These are phyloP conservation scores for Paramarasmius palmivorus DNA, from an alignment of 1,284 basidiomycete genomes.

Conservation along the genomic window DNA sequence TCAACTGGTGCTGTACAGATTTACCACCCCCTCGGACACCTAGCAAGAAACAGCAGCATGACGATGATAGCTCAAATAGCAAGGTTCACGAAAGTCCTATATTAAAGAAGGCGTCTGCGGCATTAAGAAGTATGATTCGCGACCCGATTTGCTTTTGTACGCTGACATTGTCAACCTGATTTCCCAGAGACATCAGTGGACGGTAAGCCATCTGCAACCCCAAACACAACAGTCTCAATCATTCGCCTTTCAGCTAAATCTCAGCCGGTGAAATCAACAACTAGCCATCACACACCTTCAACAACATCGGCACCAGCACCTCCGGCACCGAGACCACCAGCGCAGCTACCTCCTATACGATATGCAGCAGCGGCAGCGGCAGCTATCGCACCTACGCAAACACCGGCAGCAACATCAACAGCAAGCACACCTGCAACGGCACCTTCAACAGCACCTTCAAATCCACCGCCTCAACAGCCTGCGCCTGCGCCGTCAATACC, in stretches of 20 bases:
- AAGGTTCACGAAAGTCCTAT: constrained; percentile 78
- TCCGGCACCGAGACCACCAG: constrained; percentile 28
- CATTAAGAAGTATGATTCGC: constrained; percentile 61
- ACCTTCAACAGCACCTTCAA: constrained; percentile 32
- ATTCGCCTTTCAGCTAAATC: constrained; percentile 56
- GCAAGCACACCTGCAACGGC: constrained; percentile 32
- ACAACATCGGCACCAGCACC: constrained; percentile 25
- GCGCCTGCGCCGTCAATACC: constrained; percentile 38
- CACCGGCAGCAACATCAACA: constrained; percentile 25
- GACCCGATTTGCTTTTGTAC: constrained; percentile 17
- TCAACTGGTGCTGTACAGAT: constrained; percentile 24
- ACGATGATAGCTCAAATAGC: constrained; percentile 73
- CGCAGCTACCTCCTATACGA: constrained; percentile 59
- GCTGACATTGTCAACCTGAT: constrained; percentile 7
- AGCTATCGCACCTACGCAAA: constrained; percentile 44
- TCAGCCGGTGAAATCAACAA: constrained; percentile 80
- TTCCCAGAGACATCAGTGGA: constrained; percentile 46
- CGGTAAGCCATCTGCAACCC: constrained; percentile 29
- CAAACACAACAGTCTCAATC: background rate
- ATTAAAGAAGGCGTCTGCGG: constrained; percentile 72
- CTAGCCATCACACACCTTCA: constrained; percentile 43
- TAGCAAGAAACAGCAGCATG: constrained; percentile 60
- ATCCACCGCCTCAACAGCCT: constrained; percentile 35
- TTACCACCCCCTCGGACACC: constrained; percentile 66
- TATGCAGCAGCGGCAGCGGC: constrained; percentile 77